Evolutionary conservation across 2,329 filamentous ascomycete species (phyloP).

Genomic region (Beauveria rudraprayagi): DNA sequence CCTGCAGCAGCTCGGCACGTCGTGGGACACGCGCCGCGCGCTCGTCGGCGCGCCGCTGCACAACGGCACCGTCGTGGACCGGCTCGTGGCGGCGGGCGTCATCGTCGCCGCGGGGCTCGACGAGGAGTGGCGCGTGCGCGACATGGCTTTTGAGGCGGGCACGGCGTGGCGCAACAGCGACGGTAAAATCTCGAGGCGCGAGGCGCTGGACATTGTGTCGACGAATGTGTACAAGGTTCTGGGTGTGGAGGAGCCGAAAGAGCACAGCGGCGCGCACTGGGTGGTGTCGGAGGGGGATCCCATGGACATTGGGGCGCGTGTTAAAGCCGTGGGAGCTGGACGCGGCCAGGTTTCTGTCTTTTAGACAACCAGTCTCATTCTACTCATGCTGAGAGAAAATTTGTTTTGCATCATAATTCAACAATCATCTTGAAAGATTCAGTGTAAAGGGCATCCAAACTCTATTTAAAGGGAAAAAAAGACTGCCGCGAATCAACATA

Average conservation of each 20-base stretch:
- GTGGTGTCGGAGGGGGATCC: conserved; percentile 57
- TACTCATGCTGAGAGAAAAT: background rate
- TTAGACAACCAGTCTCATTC: conserved; percentile 14
- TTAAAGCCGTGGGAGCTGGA: conserved; percentile 42
- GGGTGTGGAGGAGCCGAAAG: conserved; percentile 32
- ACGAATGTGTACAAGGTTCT: conserved; percentile 50
- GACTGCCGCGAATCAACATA: background rate
- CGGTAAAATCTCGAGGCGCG: conserved; percentile 43
- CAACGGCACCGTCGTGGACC: conserved; percentile 54
- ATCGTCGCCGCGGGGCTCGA: conserved; percentile 48
- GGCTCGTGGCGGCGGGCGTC: conserved; percentile 51
- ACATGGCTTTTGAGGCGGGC: conserved; percentile 52
- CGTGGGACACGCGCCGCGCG: conserved; percentile 55
- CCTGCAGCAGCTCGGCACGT: conserved; percentile 43
- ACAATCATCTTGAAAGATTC: background rate
- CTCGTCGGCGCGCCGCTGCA: conserved; percentile 58
- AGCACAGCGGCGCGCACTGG: conserved; percentile 38
- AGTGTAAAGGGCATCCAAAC: too few species aligned
- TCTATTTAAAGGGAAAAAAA: too few species aligned
- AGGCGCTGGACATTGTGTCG: conserved; percentile 50
- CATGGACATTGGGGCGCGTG: conserved; percentile 47
- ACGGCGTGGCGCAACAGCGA: conserved; percentile 48
- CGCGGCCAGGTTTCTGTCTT: conserved; percentile 27
- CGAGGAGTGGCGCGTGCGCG: conserved; percentile 55
- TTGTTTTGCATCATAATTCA: background rate